Base-by-base conservation (phyloP, 2,329 filamentous ascomycete species). In the Cladophialophora yegresii region DNA sequence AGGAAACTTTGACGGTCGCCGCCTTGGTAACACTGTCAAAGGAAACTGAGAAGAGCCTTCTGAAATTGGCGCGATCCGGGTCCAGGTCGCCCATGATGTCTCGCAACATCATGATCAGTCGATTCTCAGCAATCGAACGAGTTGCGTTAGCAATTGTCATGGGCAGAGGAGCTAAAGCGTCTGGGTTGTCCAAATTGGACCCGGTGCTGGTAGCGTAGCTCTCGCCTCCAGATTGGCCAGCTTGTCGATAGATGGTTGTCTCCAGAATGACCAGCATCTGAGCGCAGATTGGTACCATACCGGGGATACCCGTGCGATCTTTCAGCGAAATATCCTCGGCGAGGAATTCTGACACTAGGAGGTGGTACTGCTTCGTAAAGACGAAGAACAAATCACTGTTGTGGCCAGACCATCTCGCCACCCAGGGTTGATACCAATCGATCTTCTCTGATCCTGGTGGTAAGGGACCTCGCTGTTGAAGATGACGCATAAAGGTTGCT, bases 321-420 rank as follows among this genome's bases (percentile, higher is more conserved):
- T 77, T 76, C 61, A 81, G 79, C 54, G 82, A 81, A 7, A 83
- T 77, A 33, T 82, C 80, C 6, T 73, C 71, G 0, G 88, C 87
- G 70, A 90, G 81, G 69, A 90, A 89, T 65, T 95, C 90, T 47
- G 90, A 86, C 3, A 88, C 83, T 2, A 97, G 81, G 22, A 93
- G 84, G 75, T 93, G 90, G 71, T 90, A 96, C 74, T 95, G 89
- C 77, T 96, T 96, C 78, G 88, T 86, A 73, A 97, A 97, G 51
- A 96, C 89, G 77, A 93, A 96, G 74, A 96, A 91, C 36, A 97
- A 81, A 73, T 96, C 93, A 3, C 90, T 96, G 71, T 96, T 92
- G 1, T 87, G 86, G 13, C 93, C 93, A 66, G 87, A 89, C 93
- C 93, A 97, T 66, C 92, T 86, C 45, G 89, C 86, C 7, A 91